Percentiles rank a stretch among this genome's conserved stretches.
Evolutionary conservation across 2,329 filamentous ascomycete genomes (phyloP).

Genomic region (Stachybotrys chlorohalonatus): DNA sequence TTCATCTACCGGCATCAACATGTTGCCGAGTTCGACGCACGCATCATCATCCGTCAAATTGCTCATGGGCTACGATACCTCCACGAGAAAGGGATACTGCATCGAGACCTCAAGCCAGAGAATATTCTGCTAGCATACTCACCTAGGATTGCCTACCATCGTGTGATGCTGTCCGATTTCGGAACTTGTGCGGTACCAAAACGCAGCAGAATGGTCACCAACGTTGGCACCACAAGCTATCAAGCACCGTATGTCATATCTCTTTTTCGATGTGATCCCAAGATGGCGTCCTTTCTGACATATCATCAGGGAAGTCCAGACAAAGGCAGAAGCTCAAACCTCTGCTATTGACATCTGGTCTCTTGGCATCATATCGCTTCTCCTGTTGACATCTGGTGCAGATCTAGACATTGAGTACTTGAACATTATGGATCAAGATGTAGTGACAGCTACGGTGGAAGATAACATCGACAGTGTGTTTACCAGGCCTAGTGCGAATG

Average conservation of each 20-base stretch:
- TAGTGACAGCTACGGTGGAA: constrained; percentile 8
- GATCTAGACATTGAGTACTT: constrained; percentile 13
- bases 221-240: constrained; percentile 36
- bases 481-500: constrained; percentile 14
- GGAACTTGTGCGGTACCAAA: constrained; percentile 35
- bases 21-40: constrained; percentile 30
- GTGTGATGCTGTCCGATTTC: constrained; percentile 44
- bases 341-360: constrained; percentile 42
- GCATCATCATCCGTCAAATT: constrained; percentile 38
- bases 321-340: constrained; percentile 16
- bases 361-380: constrained; percentile 35
- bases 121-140: constrained; percentile 42
- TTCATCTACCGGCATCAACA: constrained; percentile 27
- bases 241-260: constrained; percentile 37
- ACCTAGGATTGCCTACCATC: constrained; percentile 29
- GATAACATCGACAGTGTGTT: constrained; percentile 3
- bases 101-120: constrained; percentile 46
- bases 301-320: constrained; percentile 24
- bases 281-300: neutral
- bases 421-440: constrained; percentile 15
- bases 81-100: constrained; percentile 38
- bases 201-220: constrained; percentile 31
- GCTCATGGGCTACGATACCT: constrained; percentile 36
- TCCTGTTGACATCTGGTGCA: constrained; percentile 18
- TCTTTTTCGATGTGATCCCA: neutral